Evolutionary conservation across 768 basidiomycete genomes (phyloP).

Genomic region (Mycena venus): DNA sequence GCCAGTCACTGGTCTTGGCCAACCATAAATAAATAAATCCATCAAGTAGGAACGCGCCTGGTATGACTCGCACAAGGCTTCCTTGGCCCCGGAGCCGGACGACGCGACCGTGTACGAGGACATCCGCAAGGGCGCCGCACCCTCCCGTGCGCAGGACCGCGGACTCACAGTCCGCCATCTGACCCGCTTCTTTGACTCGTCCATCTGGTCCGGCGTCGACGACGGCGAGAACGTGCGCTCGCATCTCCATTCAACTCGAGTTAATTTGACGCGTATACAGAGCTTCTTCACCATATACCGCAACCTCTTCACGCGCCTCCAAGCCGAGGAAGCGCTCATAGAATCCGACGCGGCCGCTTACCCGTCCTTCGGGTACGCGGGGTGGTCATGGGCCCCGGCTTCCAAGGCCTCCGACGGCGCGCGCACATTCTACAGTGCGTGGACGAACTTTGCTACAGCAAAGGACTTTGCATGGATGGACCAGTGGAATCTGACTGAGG

Average conservation of each 20-base stretch:
- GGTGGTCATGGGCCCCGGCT: constrained; percentile 76
- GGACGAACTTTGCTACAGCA: constrained; percentile 87
- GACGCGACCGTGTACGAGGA: constrained; percentile 89
- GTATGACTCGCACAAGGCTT: constrained; percentile 94
- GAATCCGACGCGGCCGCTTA: constrained; percentile 65
- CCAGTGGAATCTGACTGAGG: constrained; percentile 85
- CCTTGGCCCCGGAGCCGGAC: constrained; percentile 85
- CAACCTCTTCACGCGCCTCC: constrained; percentile 86
- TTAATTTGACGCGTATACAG: constrained; percentile 56
- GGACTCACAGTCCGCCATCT: constrained; percentile 88
- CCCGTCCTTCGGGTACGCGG: constrained; percentile 87
- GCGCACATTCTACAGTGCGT: constrained; percentile 85
- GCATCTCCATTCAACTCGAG: background rate
- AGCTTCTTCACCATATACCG: constrained; percentile 92
- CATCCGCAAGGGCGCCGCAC: constrained; percentile 78
- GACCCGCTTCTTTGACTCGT: constrained; percentile 85
- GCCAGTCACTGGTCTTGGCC: constrained; percentile 33
- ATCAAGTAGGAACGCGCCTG: constrained; percentile 93
- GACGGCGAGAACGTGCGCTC: constrained; percentile 68
- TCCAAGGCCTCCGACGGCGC: constrained; percentile 68
- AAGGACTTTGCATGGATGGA: constrained; percentile 94
- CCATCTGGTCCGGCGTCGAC: constrained; percentile 75
- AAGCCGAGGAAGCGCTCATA: constrained; percentile 79
- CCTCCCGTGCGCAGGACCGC: constrained; percentile 68
- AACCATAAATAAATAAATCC: constrained; percentile 28